Evolutionary conservation across 345 rosid species (phyloP), one percentile per base, ranked within the genome.

Genomic region (Adansonia digitata): DNA sequence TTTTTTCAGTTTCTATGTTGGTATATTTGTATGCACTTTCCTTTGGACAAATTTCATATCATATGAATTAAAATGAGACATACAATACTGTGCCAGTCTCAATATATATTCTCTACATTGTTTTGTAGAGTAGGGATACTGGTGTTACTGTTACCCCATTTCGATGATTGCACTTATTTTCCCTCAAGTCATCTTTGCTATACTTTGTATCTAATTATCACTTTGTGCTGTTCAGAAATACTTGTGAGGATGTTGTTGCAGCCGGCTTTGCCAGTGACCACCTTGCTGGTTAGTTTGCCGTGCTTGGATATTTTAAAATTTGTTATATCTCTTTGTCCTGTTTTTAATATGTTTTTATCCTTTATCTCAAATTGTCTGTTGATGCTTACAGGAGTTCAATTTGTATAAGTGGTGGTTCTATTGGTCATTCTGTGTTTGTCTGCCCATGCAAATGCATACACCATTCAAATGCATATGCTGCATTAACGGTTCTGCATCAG

Each of bases 241-340:
- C 84, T 89, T 18, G 69, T 80, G 71, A 83, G 80, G 79, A 82
- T 82, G 85, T 83, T 87, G 79, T 65, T 83, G 80, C 81, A 84
- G 83, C 80, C 81, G 27, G 60, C 76, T 57, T 77, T 86, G 64
- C 88, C 86, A 37, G 78, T 83, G 59, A 60, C 78, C 80, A 65
- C 83, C 24, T 24, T 89, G 48, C 55, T 85, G 90, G 93, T 89
- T 62, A 75, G 91, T 82, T 43, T 69, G 18, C 63, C 29, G 20
- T 48, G 69, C 67, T 66, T 31, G 4, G 17, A 56, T 5, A 11
- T 18, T 24, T 43, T 48, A 29, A 5, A 39, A 5, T 27, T 56
- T 9, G 1, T 39, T n/a, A 6, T 43, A 13, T 51, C 13, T 5
- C 4, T 37, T 65, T 18, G 27, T 9, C 53, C 71, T 26, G 12